phyloP scores from a whole-genome alignment of 2,329 filamentous ascomycete genomes.

The Epichloe elymi region DNA sequence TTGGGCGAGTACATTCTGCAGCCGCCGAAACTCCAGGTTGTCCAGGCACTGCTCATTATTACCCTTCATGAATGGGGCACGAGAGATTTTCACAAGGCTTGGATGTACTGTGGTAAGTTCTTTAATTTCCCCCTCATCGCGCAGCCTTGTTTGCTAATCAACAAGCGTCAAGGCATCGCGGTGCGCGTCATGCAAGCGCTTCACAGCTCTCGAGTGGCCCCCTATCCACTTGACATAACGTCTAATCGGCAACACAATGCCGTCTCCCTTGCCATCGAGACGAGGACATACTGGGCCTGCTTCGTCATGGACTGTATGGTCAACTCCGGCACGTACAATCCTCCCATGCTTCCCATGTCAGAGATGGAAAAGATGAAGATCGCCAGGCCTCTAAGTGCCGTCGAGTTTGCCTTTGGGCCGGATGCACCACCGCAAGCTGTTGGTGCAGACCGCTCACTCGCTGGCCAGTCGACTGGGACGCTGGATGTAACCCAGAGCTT shows the following conservation, averaged over 20 bases:
- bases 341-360: slow-evolving; percentile 21
- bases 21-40: slow-evolving; percentile 19
- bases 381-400: slow-evolving; percentile 16
- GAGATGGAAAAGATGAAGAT: slow-evolving; percentile 23
- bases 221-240: slow-evolving; percentile 15
- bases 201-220: slow-evolving; percentile 16
- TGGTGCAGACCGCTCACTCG: slow-evolving; percentile 1
- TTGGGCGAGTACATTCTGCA: slow-evolving; percentile 15
- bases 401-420: slow-evolving; percentile 27
- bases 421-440: slow-evolving; percentile 8
- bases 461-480: slow-evolving; percentile 6
- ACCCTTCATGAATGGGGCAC: slow-evolving; percentile 29
- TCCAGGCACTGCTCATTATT: slow-evolving; percentile 27
- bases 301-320: slow-evolving; percentile 32
- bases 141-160: background rate
- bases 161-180: slow-evolving; percentile 18
- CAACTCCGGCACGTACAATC: slow-evolving; percentile 27
- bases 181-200: slow-evolving; percentile 26
- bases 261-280: slow-evolving; percentile 19
- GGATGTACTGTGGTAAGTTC: slow-evolving; percentile 24
- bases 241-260: slow-evolving; percentile 9
- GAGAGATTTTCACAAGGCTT: slow-evolving; percentile 28
- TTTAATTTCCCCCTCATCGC: no score
- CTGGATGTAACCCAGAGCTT: slow-evolving; percentile 16
- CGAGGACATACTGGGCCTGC: slow-evolving; percentile 30